Evolutionary conservation across 306 rosid genomes (phyloP).

Genomic region (Begonia loranthoides): DNA sequence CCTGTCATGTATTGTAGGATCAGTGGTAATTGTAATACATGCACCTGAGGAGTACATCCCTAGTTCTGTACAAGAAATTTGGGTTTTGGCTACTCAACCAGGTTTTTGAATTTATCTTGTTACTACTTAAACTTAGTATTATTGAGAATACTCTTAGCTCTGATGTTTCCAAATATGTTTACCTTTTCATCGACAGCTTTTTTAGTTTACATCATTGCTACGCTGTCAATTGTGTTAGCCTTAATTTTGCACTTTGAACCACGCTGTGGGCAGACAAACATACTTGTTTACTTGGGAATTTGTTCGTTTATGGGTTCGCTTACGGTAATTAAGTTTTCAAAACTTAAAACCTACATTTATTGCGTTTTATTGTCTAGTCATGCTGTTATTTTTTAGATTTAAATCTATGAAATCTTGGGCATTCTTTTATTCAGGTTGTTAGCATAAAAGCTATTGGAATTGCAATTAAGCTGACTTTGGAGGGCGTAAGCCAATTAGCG

Average conservation of each 20-base stretch:
- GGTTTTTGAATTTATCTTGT: slow-evolving; percentile 22
- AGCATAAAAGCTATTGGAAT: slow-evolving; percentile 96
- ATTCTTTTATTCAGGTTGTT: slow-evolving; percentile 49
- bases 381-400: not conserved
- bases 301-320: slow-evolving; percentile 88
- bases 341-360: not conserved
- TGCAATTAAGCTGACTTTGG: slow-evolving; percentile 80
- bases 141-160: not conserved
- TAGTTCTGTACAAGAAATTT: slow-evolving; percentile 63
- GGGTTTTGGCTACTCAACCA: slow-evolving; percentile 82
- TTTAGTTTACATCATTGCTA: slow-evolving; percentile 42
- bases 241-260: slow-evolving; percentile 77
- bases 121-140: not conserved
- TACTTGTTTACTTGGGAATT: slow-evolving; percentile 79
- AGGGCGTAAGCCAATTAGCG: slow-evolving; percentile 68
- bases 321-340: slow-evolving; percentile 38
- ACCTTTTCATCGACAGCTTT: slow-evolving; percentile 38
- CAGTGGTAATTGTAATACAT: slow-evolving; percentile 80
- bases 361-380: not conserved
- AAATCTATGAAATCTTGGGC: slow-evolving; percentile 1
- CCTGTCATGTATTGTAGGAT: slow-evolving; percentile 76
- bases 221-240: slow-evolving; percentile 52
- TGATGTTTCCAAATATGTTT: not conserved
- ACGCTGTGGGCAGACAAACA: slow-evolving; percentile 65
- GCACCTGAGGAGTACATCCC: slow-evolving; percentile 83